These are phyloP conservation scores for Tephrocybe rancida DNA, from an alignment of 768 basidiomycete species.

Conservation along the genomic window DNA sequence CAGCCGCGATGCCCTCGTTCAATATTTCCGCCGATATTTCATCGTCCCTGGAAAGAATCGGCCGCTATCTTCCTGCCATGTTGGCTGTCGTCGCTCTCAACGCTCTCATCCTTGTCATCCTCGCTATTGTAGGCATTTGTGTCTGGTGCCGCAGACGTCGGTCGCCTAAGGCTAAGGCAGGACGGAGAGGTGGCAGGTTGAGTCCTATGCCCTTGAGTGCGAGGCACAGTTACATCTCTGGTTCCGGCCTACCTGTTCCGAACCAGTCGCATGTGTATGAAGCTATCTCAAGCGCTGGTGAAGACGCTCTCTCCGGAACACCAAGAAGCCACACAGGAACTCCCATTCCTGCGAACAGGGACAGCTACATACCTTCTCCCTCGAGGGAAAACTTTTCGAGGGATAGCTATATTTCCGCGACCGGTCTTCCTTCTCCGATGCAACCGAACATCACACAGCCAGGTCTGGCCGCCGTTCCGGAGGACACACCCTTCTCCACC, in stretches of 20 bases:
- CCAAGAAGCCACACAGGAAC: not conserved
- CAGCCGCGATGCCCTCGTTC: conserved; percentile 45
- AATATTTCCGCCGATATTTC: conserved; percentile 60
- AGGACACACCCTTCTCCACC: conserved; percentile 23
- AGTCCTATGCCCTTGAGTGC: conserved; percentile 62
- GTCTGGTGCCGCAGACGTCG: conserved; percentile 53
- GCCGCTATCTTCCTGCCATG: conserved; percentile 70
- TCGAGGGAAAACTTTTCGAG: conserved; percentile 5
- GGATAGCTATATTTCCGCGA: conserved; percentile 7
- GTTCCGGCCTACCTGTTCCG: conserved; percentile 18
- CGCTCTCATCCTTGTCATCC: conserved; percentile 63
- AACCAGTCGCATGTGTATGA: conserved; percentile 53
- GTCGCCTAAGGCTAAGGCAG: conserved; percentile 26
- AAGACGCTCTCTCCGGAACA: not conserved
- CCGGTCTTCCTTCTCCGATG: conserved; percentile 5
- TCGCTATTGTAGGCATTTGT: conserved; percentile 55
- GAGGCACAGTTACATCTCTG: conserved; percentile 42
- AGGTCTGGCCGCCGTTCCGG: conserved; percentile 1
- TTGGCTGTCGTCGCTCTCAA: conserved; percentile 79
- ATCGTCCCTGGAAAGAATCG: conserved; percentile 62
- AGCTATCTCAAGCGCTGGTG: conserved; percentile 52
- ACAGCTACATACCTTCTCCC: not conserved
- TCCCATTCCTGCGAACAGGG: not conserved
- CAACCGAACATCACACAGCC: conserved; percentile 3
- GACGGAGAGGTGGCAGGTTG: conserved; percentile 42